These are phyloP conservation scores for Ambrosiella cleistominuta DNA, from an alignment of 2,329 filamentous ascomycete species.

Conservation along the genomic window DNA sequence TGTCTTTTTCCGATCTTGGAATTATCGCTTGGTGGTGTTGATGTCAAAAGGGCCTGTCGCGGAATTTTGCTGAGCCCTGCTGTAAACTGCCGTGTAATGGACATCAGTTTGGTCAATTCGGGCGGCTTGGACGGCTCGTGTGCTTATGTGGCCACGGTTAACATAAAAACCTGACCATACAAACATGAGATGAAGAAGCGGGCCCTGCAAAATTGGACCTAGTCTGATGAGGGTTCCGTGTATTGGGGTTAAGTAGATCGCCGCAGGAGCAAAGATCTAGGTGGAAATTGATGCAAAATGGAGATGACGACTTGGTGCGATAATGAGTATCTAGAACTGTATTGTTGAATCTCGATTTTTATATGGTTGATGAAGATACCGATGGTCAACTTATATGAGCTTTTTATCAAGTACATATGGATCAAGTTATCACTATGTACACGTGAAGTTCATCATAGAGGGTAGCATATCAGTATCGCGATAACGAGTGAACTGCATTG, in stretches of 20 bases:
- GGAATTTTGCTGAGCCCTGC: neutral
- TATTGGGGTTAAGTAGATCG: neutral
- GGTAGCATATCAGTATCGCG: neutral
- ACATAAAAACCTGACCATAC: neutral
- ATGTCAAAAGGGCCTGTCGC: neutral
- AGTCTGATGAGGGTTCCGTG: neutral
- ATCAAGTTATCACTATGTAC: neutral
- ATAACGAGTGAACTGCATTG: neutral
- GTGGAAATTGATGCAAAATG: neutral
- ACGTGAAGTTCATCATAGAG: neutral
- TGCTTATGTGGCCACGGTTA: constrained; percentile 1
- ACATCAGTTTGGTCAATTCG: neutral
- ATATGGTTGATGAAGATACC: too few relatives aligned
- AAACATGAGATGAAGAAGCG: neutral
- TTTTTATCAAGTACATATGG: neutral
- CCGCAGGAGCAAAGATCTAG: neutral
- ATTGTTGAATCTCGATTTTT: too few relatives aligned
- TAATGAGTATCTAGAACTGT: too few relatives aligned
- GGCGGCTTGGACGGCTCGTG: neutral
- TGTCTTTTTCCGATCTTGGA: too few relatives aligned
- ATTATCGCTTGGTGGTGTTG: neutral
- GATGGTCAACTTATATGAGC: neutral
- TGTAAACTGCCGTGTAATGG: neutral
- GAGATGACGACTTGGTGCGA: neutral
- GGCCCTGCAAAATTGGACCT: neutral